Evolutionary conservation across 1,139 yeast genomes (phyloP).

Genomic region (Taphrina pruni): DNA sequence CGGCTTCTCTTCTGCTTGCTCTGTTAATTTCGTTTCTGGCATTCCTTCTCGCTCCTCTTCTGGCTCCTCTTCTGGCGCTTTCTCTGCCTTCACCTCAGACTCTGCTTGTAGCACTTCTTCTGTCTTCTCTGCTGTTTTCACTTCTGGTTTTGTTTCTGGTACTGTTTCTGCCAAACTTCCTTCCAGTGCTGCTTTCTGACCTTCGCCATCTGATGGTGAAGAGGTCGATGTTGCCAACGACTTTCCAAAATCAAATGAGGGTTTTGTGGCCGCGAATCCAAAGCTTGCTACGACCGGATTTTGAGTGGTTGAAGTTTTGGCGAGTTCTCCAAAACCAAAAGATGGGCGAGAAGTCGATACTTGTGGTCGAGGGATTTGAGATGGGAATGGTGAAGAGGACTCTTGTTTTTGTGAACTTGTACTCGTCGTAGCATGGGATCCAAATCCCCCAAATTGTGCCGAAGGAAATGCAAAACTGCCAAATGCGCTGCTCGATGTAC

Average conservation of each 20-base stretch:
- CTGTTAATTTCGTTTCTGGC: no score
- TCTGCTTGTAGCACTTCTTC: no score
- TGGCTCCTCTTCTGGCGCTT: no score
- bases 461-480: slow-evolving; percentile 11
- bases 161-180: no score
- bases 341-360: not conserved
- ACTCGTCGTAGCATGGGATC: not conserved
- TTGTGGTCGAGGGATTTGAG: slow-evolving; percentile 13
- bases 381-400: not conserved
- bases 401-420: not conserved
- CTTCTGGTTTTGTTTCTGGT: no score
- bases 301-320: not conserved
- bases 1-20: no score
- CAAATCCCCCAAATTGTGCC: slow-evolving; percentile 16
- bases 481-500: not conserved
- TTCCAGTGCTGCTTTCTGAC: no score
- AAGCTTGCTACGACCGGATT: not conserved
- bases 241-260: slow-evolving; percentile 14
- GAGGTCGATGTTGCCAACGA: not conserved
- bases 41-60: no score
- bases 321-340: slow-evolving; percentile 5
- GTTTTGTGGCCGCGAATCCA: not conserved
- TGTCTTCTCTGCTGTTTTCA: no score
- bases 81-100: no score
- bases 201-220: not conserved